A percentile compares a stretch with the other conserved stretches of the same genome.
Conservation (phyloP, 257 asterid species). For the Plantago ovata region DNA sequence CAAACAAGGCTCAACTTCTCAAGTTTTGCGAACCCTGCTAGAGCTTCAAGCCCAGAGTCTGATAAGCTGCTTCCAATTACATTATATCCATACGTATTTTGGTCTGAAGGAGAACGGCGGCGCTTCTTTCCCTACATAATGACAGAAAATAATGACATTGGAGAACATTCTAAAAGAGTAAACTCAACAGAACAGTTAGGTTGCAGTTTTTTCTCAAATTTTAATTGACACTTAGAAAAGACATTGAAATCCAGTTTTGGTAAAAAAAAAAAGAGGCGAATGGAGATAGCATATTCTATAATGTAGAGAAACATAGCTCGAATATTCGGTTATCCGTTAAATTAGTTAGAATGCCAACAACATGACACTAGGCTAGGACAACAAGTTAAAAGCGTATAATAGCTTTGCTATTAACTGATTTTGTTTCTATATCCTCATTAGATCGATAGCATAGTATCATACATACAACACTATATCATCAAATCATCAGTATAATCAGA, state of each 20-base stretch:
- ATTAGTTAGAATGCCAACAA: too few relatives aligned
- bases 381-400: too few relatives aligned
- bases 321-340: too few relatives aligned
- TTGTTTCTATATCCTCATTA: too few relatives aligned
- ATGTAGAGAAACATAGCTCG: too few relatives aligned
- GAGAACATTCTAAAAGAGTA: conserved; percentile 17
- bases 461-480: too few relatives aligned
- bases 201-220: conserved; percentile 13
- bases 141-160: conserved; percentile 11
- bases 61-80: conserved; percentile 57
- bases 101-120: conserved; percentile 35
- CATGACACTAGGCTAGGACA: too few relatives aligned
- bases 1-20: conserved; percentile 78
- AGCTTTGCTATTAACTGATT: too few relatives aligned
- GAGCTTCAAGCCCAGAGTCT: conserved; percentile 65
- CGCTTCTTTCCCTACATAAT: conserved; percentile 55
- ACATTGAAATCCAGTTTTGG: background rate
- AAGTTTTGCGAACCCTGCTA: conserved; percentile 63
- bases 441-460: too few relatives aligned
- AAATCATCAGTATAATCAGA: too few relatives aligned
- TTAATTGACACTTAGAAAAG: background rate
- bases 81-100: conserved; percentile 36
- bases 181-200: conserved; percentile 3
- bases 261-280: too few relatives aligned
- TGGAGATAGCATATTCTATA: too few relatives aligned